Conservation (phyloP, 1,139 yeast species). For the Nakaseomyces glabratus region DNA sequence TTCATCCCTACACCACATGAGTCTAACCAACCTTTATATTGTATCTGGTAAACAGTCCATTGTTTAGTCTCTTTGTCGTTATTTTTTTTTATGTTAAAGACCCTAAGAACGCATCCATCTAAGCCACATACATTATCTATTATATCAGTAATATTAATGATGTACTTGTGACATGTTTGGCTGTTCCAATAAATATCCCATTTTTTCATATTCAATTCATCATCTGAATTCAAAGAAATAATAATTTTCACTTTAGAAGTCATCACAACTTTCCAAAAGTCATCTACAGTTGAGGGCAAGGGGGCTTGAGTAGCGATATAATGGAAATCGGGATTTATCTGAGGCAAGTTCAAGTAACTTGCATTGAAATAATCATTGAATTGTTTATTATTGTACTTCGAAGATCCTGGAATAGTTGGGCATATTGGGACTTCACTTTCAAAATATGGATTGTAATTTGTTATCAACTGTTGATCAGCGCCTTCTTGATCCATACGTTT, state of each 20-base stretch:
- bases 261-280: conserved; percentile 73
- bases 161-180: conserved; percentile 20
- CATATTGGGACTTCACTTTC: conserved; percentile 7
- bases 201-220: conserved; percentile 45
- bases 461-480: neutral
- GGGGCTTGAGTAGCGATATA: conserved; percentile 89
- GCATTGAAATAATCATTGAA: conserved; percentile 54
- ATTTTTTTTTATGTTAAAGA: conserved; percentile 23
- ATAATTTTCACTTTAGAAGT: conserved; percentile 53
- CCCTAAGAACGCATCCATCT: conserved; percentile 30
- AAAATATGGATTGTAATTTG: conserved; percentile 5
- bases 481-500: neutral
- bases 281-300: conserved; percentile 61
- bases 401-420: conserved; percentile 4
- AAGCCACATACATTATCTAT: conserved; percentile 27
- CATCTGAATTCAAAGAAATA: conserved; percentile 55
- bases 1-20: conserved; percentile 55
- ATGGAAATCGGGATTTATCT: conserved; percentile 32
- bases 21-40: conserved; percentile 75
- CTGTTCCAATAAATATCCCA: conserved; percentile 50
- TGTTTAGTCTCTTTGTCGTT: neutral
- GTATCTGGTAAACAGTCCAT: conserved; percentile 49
- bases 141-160: conserved; percentile 27
- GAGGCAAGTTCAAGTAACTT: conserved; percentile 40
- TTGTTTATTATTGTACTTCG: conserved; percentile 3